Percentiles rank a stretch among this genome's conserved stretches.
phyloP scores from a whole-genome alignment of 345 rosid genomes.

The Xanthoceras sorbifolium region DNA sequence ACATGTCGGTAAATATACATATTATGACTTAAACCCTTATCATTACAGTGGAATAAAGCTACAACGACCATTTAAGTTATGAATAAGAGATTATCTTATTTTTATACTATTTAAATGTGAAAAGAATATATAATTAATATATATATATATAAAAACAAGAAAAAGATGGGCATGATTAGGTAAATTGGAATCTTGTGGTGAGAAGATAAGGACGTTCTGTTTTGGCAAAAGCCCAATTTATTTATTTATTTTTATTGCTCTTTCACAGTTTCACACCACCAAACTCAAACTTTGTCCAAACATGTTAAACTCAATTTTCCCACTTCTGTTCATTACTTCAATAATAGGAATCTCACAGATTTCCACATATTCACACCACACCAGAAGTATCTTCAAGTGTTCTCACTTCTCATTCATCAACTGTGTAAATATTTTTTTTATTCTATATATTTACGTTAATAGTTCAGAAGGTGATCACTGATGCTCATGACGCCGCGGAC shows the following conservation, averaged over 20 bases:
- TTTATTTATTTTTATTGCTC: neutral
- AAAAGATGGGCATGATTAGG: neutral
- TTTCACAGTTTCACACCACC: neutral
- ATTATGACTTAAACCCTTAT: too few species aligned
- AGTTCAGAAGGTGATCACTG: too few species aligned
- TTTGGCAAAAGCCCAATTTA: neutral
- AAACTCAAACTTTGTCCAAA: neutral
- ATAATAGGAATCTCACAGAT: neutral
- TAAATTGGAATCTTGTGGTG: neutral
- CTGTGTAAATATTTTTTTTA: too few species aligned
- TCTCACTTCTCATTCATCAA: neutral
- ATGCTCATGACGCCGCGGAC: too few species aligned
- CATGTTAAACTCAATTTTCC: neutral
- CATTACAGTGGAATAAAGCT: too few species aligned
- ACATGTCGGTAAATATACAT: too few species aligned
- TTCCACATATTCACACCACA: conserved; percentile 8
- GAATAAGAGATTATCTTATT: too few species aligned
- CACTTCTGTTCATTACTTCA: neutral
- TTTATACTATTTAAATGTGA: neutral
- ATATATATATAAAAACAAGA: too few species aligned
- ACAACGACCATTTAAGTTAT: too few species aligned
- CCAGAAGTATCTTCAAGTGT: neutral
- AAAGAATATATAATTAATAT: neutral
- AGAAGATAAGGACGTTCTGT: neutral
- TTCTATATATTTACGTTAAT: too few species aligned